These are phyloP conservation scores for Barbarea vulgaris DNA, from an alignment of 345 rosid genomes.

Conservation along the genomic window DNA sequence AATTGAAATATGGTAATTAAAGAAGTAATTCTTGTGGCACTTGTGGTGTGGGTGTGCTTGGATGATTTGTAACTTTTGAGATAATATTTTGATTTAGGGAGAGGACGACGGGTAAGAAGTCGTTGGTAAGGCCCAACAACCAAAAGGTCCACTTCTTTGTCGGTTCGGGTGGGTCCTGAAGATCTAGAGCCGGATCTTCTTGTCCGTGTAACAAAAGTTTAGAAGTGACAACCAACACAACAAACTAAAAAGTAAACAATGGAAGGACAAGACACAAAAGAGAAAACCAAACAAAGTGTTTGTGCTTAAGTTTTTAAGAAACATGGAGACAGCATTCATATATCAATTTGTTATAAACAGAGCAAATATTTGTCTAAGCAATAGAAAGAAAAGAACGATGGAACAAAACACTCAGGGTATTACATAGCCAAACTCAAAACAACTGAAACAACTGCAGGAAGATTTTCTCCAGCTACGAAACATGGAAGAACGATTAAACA, in stretches of 20 bases:
- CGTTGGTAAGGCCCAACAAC: slow-evolving; percentile 53
- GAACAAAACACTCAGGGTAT: too few species aligned
- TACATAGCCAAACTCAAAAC: too few species aligned
- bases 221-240: neutral
- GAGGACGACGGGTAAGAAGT: slow-evolving; percentile 42
- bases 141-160: slow-evolving; percentile 48
- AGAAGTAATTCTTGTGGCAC: neutral
- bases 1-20: neutral
- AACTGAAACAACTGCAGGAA: too few species aligned
- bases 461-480: too few species aligned
- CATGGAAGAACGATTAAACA: too few species aligned
- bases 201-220: slow-evolving; percentile 12
- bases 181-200: slow-evolving; percentile 66
- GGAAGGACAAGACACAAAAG: neutral
- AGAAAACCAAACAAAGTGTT: neutral
- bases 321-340: too few species aligned
- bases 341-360: too few species aligned
- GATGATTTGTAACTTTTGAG: slow-evolving; percentile 7
- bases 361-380: too few species aligned
- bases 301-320: neutral
- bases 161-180: slow-evolving; percentile 63
- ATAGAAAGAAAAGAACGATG: too few species aligned
- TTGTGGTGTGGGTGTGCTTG: slow-evolving; percentile 3
- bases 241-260: slow-evolving; percentile 2
- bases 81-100: neutral